Conservation (phyloP, 78 protist species). For the Fonticula alba region DNA sequence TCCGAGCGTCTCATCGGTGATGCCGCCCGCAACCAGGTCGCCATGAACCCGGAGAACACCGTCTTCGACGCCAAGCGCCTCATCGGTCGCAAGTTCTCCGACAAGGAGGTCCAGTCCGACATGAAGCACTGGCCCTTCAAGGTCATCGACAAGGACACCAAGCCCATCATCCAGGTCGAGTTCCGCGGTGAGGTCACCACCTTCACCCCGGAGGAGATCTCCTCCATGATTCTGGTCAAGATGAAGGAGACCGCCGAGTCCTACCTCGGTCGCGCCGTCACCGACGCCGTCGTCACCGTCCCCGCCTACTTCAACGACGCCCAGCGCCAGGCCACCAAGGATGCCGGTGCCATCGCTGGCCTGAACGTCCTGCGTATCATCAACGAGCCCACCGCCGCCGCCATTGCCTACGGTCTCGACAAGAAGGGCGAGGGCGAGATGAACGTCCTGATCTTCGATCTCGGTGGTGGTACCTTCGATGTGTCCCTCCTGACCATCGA, state of each 20-base stretch:
- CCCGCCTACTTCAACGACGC: constrained; percentile 93
- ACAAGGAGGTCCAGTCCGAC: constrained; percentile 24
- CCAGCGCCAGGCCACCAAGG: constrained; percentile 90
- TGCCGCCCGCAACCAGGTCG: constrained; percentile 87
- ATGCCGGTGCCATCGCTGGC: constrained; percentile 85
- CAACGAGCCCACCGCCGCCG: constrained; percentile 98
- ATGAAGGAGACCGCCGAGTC: constrained; percentile 77
- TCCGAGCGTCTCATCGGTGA: constrained; percentile 79
- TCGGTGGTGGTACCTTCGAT: constrained; percentile 96
- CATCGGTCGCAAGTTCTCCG: constrained; percentile 48
- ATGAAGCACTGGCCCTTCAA: constrained; percentile 76
- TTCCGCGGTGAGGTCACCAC: constrained; percentile 40
- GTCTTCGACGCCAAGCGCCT: constrained; percentile 90
- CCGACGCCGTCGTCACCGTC: constrained; percentile 68
- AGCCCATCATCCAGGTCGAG: constrained; percentile 42
- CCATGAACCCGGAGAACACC: constrained; percentile 85
- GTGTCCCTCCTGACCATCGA: constrained; percentile 78
- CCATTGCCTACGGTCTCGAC: constrained; percentile 93
- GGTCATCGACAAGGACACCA: constrained; percentile 31
- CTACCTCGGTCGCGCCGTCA: constrained; percentile 53
- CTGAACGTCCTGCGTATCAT: constrained; percentile 72
- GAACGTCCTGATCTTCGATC: constrained; percentile 83
- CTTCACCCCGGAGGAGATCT: constrained; percentile 66
- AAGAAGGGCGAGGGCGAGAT: constrained; percentile 49
- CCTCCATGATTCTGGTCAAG: constrained; percentile 70